These are phyloP conservation scores for Coemansia sp. DNA, from an alignment of 192 early-diverging fungal species.

Conservation along the genomic window DNA sequence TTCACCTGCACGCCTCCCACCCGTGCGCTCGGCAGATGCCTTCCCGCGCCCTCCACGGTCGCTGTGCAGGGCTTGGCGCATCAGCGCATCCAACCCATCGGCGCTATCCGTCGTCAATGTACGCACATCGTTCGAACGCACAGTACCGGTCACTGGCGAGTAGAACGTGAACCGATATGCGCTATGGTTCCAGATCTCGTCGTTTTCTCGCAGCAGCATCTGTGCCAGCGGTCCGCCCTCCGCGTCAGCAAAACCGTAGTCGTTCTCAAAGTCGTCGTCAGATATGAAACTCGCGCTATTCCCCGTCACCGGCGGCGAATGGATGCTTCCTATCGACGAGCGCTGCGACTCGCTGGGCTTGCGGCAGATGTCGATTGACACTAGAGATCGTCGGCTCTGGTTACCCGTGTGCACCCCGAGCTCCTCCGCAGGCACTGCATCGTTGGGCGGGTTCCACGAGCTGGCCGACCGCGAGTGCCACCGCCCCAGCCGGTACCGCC, in stretches of 20 bases:
- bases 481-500: slow-evolving; percentile 39
- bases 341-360: slow-evolving; percentile 46
- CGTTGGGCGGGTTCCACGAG: slow-evolving; percentile 45
- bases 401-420: background rate
- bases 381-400: slow-evolving; percentile 10
- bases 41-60: too few species aligned
- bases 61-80: slow-evolving; percentile 19
- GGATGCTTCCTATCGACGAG: slow-evolving; percentile 21
- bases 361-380: slow-evolving; percentile 36
- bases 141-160: slow-evolving; percentile 56
- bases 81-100: slow-evolving; percentile 26
- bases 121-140: slow-evolving; percentile 51
- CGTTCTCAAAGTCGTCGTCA: background rate
- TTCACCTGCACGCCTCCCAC: background rate
- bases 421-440: background rate
- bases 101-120: slow-evolving; percentile 48
- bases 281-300: background rate
- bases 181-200: slow-evolving; percentile 45
- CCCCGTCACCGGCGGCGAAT: background rate
- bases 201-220: slow-evolving; percentile 35
- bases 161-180: slow-evolving; percentile 62
- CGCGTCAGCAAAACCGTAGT: too few species aligned
- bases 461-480: slow-evolving; percentile 42
- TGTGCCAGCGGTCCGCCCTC: slow-evolving; percentile 32
- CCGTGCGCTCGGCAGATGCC: too few species aligned